Percentiles rank a stretch among this genome's conserved stretches.
Evolutionary conservation across 306 rosid genomes (phyloP).

Genomic region (Acacia melanoxylon): DNA sequence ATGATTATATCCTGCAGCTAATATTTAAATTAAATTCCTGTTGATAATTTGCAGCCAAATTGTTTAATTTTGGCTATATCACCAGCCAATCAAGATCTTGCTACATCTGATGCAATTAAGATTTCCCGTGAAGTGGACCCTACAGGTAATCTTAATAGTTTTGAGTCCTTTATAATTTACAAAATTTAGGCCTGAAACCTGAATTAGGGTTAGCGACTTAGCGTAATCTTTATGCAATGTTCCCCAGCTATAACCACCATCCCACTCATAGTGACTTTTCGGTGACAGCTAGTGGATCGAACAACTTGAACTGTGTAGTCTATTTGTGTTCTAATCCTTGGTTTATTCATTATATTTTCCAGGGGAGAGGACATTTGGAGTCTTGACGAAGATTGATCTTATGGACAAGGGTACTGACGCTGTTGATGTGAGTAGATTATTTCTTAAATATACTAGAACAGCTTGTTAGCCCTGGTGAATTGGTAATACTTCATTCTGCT

Average conservation of each 20-base stretch:
- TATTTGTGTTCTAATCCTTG: conserved; percentile 12
- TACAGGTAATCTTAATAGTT: conserved; percentile 34
- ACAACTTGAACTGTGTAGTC: conserved; percentile 6
- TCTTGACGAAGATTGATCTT: conserved; percentile 94
- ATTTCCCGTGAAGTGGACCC: conserved; percentile 98
- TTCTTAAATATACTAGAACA: conserved; percentile 12
- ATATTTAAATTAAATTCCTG: conserved; percentile 15
- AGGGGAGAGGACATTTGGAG: conserved; percentile 98
- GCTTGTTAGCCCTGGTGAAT: neutral
- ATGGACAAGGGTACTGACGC: conserved; percentile 89
- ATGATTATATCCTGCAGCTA: conserved; percentile 6
- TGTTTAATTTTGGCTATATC: conserved; percentile 91
- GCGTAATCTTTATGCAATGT: neutral
- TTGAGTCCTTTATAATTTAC: neutral
- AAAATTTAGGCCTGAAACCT: neutral
- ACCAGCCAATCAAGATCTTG: conserved; percentile 99
- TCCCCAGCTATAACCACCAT: neutral
- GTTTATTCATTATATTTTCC: conserved; percentile 22
- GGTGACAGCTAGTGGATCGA: neutral
- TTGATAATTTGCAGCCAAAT: conserved; percentile 72
- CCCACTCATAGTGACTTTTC: neutral
- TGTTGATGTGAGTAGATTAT: conserved; percentile 60
- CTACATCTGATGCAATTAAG: conserved; percentile 95
- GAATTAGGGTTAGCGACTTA: neutral
- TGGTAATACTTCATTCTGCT: conserved; percentile 20